Percentiles rank a stretch among this genome's conserved stretches.
Evolutionary conservation across 805 yeast species (phyloP).

Genomic region (Saccharomycopsis selenospora): DNA sequence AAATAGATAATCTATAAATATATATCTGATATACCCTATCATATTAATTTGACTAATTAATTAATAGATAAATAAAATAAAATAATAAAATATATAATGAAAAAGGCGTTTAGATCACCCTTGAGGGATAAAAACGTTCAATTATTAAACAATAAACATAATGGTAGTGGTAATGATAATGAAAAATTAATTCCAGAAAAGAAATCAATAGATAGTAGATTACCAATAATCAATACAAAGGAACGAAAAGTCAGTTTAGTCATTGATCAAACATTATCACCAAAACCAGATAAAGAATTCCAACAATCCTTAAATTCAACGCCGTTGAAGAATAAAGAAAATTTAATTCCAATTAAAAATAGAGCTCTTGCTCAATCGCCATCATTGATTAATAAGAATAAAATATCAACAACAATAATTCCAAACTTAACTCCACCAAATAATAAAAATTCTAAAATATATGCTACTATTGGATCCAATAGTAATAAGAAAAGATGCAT

Average conservation of each 20-base stretch:
- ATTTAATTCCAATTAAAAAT: slow-evolving; percentile 14
- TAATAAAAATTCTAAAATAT: slow-evolving; percentile 6
- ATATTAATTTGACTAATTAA: too few relatives aligned
- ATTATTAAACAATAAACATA: background rate
- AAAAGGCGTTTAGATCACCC: background rate
- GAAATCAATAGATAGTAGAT: background rate
- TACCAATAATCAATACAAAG: background rate
- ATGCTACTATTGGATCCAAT: slow-evolving; percentile 3
- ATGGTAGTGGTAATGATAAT: too few relatives aligned
- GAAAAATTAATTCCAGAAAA: slow-evolving; percentile 1
- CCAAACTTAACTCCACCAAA: slow-evolving; percentile 17
- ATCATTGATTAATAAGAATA: background rate
- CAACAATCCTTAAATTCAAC: slow-evolving; percentile 18
- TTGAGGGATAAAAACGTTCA: background rate
- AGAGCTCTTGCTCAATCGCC: background rate
- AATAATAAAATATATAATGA: background rate
- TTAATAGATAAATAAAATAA: too few relatives aligned
- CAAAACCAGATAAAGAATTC: slow-evolving; percentile 10
- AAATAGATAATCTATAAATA: too few relatives aligned
- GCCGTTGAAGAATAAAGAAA: slow-evolving; percentile 13
- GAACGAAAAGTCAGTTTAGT: background rate
- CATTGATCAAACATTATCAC: slow-evolving; percentile 1
- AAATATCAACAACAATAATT: slow-evolving; percentile 6
- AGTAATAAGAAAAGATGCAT: slow-evolving; percentile 7
- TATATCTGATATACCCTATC: too few relatives aligned